phyloP scores from a whole-genome alignment of 768 basidiomycete genomes.

The Gloeostereum incarnatum region DNA sequence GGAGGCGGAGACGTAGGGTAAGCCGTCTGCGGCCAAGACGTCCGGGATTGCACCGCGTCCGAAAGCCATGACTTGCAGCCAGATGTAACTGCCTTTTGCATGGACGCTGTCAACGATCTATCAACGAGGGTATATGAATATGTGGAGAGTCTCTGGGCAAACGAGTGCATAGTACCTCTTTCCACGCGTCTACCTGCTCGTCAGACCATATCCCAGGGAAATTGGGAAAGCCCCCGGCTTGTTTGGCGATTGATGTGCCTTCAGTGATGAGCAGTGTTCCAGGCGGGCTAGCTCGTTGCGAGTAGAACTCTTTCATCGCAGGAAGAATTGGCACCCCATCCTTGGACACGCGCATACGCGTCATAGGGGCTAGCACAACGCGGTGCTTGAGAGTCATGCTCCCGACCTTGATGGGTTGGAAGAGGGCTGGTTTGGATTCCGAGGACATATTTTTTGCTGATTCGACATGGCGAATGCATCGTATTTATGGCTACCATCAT shows the following conservation, averaged over 20 bases:
- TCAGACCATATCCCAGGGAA: slow-evolving; percentile 40
- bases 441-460: slow-evolving; percentile 6
- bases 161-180: slow-evolving; percentile 26
- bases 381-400: slow-evolving; percentile 20
- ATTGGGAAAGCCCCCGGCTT: slow-evolving; percentile 19
- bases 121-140: background rate
- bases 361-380: slow-evolving; percentile 26
- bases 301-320: slow-evolving; percentile 24
- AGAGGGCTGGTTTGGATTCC: slow-evolving; percentile 11
- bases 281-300: slow-evolving; percentile 22
- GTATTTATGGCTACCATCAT: too few species aligned
- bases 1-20: slow-evolving; percentile 9
- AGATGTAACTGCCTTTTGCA: slow-evolving; percentile 28
- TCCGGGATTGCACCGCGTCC: slow-evolving; percentile 19
- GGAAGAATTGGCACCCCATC: slow-evolving; percentile 18
- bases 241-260: slow-evolving; percentile 26
- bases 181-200: slow-evolving; percentile 47
- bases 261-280: slow-evolving; percentile 38
- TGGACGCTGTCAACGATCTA: slow-evolving; percentile 32
- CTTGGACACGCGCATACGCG: slow-evolving; percentile 17
- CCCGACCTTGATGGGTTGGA: slow-evolving; percentile 22
- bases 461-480: too few species aligned
- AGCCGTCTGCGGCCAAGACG: slow-evolving; percentile 9
- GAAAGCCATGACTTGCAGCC: slow-evolving; percentile 33
- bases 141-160: background rate